Evolutionary conservation across 805 yeast genomes (phyloP).

Genomic region (Suhomyces sp.): DNA sequence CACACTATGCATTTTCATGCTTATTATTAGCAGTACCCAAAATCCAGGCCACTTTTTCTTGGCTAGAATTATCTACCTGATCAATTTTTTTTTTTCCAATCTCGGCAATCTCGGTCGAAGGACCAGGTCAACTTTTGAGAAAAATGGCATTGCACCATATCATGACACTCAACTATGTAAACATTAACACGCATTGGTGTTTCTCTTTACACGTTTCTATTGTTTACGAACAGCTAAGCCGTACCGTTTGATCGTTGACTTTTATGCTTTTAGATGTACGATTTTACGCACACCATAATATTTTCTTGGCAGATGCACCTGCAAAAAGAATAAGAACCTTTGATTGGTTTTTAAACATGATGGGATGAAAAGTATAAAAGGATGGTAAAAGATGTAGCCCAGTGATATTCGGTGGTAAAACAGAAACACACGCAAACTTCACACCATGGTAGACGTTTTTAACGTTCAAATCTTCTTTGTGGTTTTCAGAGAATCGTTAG

Average conservation of each 20-base stretch:
- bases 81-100: neutral
- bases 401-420: neutral
- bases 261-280: neutral
- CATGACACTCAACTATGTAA: no score
- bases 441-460: slow-evolving; percentile 53
- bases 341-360: neutral
- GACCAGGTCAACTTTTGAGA: no score
- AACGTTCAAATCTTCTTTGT: slow-evolving; percentile 79
- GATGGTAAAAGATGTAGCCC: neutral
- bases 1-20: neutral
- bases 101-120: neutral
- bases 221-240: no score
- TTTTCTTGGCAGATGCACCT: neutral
- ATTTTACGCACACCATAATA: neutral
- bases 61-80: neutral
- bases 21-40: neutral
- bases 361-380: neutral
- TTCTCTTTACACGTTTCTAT: no score
- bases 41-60: neutral
- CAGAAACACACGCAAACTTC: neutral
- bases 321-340: neutral
- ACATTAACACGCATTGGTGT: no score
- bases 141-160: no score
- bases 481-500: slow-evolving; percentile 90
- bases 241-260: neutral